phyloP scores from a whole-genome alignment of 176 grass and related monocot genomes.

The Musa schizocarpa region DNA sequence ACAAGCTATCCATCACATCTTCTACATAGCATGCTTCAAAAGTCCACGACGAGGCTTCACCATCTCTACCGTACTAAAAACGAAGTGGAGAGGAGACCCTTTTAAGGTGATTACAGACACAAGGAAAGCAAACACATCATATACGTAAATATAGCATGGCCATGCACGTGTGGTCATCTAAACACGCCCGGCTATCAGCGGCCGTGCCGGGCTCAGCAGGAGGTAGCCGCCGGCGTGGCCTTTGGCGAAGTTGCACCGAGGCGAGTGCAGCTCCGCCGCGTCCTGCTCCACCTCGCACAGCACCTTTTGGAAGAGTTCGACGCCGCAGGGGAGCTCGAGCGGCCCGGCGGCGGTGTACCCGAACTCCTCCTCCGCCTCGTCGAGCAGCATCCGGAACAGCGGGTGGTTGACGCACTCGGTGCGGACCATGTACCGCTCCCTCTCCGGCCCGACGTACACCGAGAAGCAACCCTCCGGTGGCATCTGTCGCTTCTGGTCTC shows the following conservation, averaged over 20 bases:
- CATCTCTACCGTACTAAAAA: too few species aligned
- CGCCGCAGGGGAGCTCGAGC: constrained; percentile 54
- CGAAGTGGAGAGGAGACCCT: too few species aligned
- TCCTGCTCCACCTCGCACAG: constrained; percentile 53
- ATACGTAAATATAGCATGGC: too few species aligned
- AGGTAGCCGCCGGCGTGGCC: constrained; percentile 19
- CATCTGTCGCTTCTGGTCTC: neutral
- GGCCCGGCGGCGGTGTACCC: constrained; percentile 56
- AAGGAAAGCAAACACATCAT: too few species aligned
- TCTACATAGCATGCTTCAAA: too few species aligned
- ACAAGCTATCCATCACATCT: too few species aligned
- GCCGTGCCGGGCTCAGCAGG: constrained; percentile 33
- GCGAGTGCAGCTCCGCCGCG: constrained; percentile 5
- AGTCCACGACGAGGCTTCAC: too few species aligned
- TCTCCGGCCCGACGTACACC: constrained; percentile 55
- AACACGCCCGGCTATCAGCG: neutral
- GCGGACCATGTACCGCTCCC: constrained; percentile 63
- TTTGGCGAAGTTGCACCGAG: constrained; percentile 27
- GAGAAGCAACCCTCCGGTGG: constrained; percentile 65
- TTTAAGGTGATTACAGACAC: too few species aligned
- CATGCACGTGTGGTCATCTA: neutral
- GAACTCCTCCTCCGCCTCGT: constrained; percentile 60
- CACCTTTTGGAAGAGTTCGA: constrained; percentile 53
- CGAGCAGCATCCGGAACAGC: constrained; percentile 48
- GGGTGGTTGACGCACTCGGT: constrained; percentile 56